These are phyloP conservation scores for Naganishia friedmannii DNA, from an alignment of 768 basidiomycete genomes.

Conservation along the genomic window DNA sequence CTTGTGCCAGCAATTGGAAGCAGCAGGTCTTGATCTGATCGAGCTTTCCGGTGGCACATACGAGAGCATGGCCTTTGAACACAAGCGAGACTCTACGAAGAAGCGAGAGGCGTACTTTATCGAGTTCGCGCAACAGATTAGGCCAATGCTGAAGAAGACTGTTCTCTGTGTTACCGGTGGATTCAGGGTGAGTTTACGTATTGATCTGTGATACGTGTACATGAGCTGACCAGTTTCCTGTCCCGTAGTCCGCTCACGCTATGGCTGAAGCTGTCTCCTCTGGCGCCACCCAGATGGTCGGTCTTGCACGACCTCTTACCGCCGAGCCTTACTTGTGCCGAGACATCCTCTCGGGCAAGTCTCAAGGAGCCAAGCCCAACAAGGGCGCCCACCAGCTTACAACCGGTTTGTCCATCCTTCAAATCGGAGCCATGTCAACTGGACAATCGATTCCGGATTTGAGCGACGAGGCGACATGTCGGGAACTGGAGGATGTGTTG, in stretches of 20 bases:
- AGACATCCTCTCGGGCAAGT: constrained; percentile 41
- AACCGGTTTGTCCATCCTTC: constrained; percentile 30
- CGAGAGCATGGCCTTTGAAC: constrained; percentile 38
- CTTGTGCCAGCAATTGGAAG: constrained; percentile 51
- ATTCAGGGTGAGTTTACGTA: constrained; percentile 38
- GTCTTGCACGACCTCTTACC: constrained; percentile 47
- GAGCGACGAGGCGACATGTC: constrained; percentile 27
- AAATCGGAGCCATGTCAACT: constrained; percentile 26
- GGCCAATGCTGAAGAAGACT: constrained; percentile 40
- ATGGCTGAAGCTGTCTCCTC: constrained; percentile 44
- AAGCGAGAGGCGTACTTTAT: constrained; percentile 44
- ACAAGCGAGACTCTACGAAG: constrained; percentile 47
- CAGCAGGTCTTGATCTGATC: constrained; percentile 53
- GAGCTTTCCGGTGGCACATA: constrained; percentile 56
- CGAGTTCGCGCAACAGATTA: constrained; percentile 43
- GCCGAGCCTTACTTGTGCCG: constrained; percentile 45
- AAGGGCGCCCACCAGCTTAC: constrained; percentile 27
- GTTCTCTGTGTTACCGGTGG: constrained; percentile 49
- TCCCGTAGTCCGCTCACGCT: constrained; percentile 16
- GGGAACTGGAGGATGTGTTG: constrained; percentile 24
- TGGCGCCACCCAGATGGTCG: constrained; percentile 36
- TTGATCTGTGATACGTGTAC: not conserved
- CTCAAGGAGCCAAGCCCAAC: constrained; percentile 38
- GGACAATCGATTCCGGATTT: constrained; percentile 34
- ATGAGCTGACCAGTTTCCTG: not conserved